phyloP scores from a whole-genome alignment of 2,329 filamentous ascomycete genomes.

The Epicoccum nigrum region DNA sequence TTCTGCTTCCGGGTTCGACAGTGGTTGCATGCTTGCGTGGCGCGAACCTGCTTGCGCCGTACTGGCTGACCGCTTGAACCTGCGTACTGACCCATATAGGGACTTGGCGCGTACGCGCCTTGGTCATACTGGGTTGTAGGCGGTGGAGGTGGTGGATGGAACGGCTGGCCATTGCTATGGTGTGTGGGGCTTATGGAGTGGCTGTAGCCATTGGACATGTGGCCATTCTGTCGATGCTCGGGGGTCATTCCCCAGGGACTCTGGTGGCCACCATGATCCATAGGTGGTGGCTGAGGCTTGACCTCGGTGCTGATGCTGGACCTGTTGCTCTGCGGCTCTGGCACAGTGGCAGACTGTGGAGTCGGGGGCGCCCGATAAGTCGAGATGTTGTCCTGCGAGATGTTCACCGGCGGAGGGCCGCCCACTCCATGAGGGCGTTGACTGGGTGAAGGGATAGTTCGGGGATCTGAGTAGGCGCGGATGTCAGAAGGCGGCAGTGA shows the following conservation, averaged over 20 bases:
- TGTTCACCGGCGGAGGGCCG: slow-evolving; percentile 37
- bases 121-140: slow-evolving; percentile 40
- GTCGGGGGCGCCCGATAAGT: slow-evolving; percentile 42
- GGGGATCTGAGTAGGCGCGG: slow-evolving; percentile 41
- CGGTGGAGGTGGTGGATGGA: slow-evolving; percentile 37
- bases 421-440: slow-evolving; percentile 46
- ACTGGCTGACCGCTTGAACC: slow-evolving; percentile 30
- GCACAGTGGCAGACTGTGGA: slow-evolving; percentile 31
- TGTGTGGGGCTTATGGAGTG: slow-evolving; percentile 40
- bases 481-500: slow-evolving; percentile 43
- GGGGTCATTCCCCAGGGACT: slow-evolving; percentile 40
- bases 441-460: slow-evolving; percentile 41
- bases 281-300: slow-evolving; percentile 38
- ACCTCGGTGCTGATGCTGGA: slow-evolving; percentile 36
- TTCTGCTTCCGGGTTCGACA: slow-evolving; percentile 51
- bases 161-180: slow-evolving; percentile 36
- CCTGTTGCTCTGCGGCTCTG: slow-evolving; percentile 33
- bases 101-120: slow-evolving; percentile 31
- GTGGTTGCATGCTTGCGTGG: slow-evolving; percentile 69
- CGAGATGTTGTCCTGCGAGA: slow-evolving; percentile 43
- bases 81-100: slow-evolving; percentile 41
- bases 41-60: slow-evolving; percentile 47
- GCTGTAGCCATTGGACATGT: slow-evolving; percentile 41
- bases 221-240: slow-evolving; percentile 44
- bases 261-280: slow-evolving; percentile 46